Evolutionary conservation across 2,329 filamentous ascomycete species (phyloP).

Genomic region (Calonectria pteridis): DNA sequence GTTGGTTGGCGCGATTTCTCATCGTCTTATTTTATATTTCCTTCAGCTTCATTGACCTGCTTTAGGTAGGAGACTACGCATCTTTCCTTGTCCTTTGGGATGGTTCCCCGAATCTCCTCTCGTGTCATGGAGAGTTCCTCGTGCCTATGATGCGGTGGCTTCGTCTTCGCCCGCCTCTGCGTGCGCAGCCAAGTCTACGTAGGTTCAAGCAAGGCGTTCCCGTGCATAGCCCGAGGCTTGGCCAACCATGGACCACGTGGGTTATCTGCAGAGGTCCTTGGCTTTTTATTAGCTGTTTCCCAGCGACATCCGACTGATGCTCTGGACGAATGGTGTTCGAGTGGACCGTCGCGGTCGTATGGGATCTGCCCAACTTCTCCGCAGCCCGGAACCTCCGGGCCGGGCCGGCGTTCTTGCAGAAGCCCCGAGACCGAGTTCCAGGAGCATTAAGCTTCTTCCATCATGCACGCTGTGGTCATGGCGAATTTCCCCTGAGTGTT

Average conservation of each 20-base stretch:
- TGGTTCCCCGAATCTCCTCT: not conserved
- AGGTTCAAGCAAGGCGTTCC: not conserved
- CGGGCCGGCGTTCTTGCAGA: not conserved
- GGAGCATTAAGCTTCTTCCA: not conserved
- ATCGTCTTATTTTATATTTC: not conserved
- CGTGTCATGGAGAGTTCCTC: not conserved
- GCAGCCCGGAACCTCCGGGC: not conserved
- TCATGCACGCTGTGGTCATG: not conserved
- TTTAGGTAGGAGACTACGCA: not conserved
- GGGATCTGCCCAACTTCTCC: not conserved
- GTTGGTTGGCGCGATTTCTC: not conserved
- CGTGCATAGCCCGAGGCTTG: not conserved
- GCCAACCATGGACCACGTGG: not conserved
- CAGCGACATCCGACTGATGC: not conserved
- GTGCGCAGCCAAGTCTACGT: not conserved
- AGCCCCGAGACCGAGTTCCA: not conserved
- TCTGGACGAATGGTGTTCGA: not conserved
- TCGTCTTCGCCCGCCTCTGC: not conserved
- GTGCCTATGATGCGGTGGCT: not conserved
- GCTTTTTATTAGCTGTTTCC: too few relatives aligned
- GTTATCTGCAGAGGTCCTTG: not conserved
- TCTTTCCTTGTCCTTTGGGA: not conserved
- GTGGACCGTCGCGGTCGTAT: not conserved
- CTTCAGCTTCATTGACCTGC: not conserved
- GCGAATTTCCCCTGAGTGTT: not conserved